phyloP scores from a whole-genome alignment of 2,329 filamentous ascomycete genomes.

The Colletotrichum tropicicola region DNA sequence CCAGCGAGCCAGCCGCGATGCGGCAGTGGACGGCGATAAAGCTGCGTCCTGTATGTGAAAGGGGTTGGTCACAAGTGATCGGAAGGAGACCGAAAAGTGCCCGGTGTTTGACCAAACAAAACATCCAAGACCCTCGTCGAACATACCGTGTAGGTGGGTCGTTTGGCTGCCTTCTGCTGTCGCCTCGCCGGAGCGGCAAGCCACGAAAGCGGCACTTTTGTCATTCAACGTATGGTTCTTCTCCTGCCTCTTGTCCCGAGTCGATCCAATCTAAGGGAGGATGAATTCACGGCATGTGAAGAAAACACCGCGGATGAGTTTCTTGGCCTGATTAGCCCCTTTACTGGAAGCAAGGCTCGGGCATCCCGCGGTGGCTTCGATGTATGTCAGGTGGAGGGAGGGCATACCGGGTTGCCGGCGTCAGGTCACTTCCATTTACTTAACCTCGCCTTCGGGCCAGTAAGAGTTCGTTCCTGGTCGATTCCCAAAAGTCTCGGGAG shows the following conservation, averaged over 20 bases:
- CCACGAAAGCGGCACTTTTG: not conserved
- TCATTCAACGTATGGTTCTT: not conserved
- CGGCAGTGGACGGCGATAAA: not conserved
- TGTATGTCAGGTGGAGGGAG: not conserved
- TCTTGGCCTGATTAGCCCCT: not conserved
- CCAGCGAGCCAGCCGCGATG: not conserved
- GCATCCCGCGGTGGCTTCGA: not conserved
- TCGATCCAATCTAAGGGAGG: not conserved
- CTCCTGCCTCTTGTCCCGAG: not conserved
- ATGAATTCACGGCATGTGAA: not conserved
- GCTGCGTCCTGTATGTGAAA: not conserved
- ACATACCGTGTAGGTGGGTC: not conserved
- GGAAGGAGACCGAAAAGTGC: not conserved
- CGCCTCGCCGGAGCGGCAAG: not conserved
- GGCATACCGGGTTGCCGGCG: not conserved
- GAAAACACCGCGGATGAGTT: not conserved
- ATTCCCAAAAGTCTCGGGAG: not conserved
- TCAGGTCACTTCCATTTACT: not conserved
- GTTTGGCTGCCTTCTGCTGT: constrained; percentile 1
- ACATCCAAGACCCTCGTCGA: not conserved
- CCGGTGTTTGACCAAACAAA: not conserved
- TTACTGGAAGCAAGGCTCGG: not conserved
- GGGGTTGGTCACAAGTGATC: not conserved
- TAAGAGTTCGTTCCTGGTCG: not conserved
- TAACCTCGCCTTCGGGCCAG: not conserved